phyloP scores from a whole-genome alignment of 1,139 yeast species.

The Blastobotrys ciferrii region DNA sequence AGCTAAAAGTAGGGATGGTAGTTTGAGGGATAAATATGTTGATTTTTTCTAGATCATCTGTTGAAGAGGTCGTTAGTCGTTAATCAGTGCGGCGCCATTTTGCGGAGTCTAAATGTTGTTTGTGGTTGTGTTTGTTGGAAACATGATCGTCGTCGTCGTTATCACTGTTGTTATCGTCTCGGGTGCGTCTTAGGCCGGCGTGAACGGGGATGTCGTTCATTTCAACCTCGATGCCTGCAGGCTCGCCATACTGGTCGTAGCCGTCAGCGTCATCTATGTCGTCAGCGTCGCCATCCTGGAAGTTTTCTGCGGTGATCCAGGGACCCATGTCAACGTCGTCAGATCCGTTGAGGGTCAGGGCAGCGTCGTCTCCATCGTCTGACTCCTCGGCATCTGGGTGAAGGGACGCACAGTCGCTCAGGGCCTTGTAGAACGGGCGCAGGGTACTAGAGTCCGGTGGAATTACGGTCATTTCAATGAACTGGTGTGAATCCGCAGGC shows the following conservation, averaged over 20 bases:
- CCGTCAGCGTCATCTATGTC: constrained; percentile 33
- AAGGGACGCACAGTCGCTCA: constrained; percentile 60
- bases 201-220: constrained; percentile 17
- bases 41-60: not conserved
- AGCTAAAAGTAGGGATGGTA: no score
- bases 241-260: constrained; percentile 18
- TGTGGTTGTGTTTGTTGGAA: not conserved
- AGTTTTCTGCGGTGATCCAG: constrained; percentile 20
- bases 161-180: constrained; percentile 17
- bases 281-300: constrained; percentile 28
- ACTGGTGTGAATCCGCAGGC: constrained; percentile 11
- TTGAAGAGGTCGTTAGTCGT: not conserved
- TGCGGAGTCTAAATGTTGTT: constrained; percentile 8
- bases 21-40: no score
- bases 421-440: constrained; percentile 35
- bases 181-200: constrained; percentile 20
- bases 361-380: constrained; percentile 35
- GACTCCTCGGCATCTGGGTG: constrained; percentile 31
- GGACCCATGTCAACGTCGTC: constrained; percentile 14
- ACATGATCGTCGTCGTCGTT: constrained; percentile 11
- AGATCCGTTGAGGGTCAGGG: constrained; percentile 16
- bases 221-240: constrained; percentile 27
- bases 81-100: constrained; percentile 24
- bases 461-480: constrained; percentile 22
- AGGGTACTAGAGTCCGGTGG: constrained; percentile 18